Evolutionary conservation across 2,329 filamentous ascomycete genomes (phyloP), one percentile per base, ranked within the genome.

Genomic region (Chaetomiaceae sp.): DNA sequence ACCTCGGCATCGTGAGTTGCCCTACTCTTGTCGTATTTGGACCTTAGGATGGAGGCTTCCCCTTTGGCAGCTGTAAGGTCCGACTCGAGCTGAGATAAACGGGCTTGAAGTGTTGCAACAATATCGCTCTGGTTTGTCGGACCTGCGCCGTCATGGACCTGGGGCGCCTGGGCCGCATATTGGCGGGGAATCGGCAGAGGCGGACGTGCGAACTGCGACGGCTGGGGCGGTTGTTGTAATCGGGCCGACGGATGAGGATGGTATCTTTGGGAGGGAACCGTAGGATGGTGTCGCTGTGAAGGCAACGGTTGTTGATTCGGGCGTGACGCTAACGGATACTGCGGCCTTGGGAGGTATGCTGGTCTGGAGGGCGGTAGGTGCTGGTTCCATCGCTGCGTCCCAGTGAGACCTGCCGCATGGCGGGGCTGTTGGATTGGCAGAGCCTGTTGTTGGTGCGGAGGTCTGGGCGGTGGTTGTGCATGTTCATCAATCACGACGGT

Each of bases 31-130:
- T 85, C 79, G 36, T 82, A 77, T 55, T 88, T 89, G 55, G 80
- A 79, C 30, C 89, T 81, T n/a, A 91, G 76, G 55, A 91, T 90
- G 46, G 86, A 78, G 25, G 84, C 83, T 66, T 91, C 87, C 45
- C 89, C 89, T 16, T 80, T 74, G 61, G 87, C 86, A 2, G 79
- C 77, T 49, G 75, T 75, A 14, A 86, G 75, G 45, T 83, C 80
- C 5, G 77, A 70, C 59, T 80, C 75, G 3, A 85, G 71, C 1
- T 75, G 71, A 7, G 71, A 69, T 30, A 84, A 68, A 33, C 78
- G 75, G 27, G 78, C 76, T 59, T 81, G 77, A 2, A 82, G 68
- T 0, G 73, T 69, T 3, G 73, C 66, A 5, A 77, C 54, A 23
- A 77, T 66, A 54, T 74, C 69, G 29, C 66, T 65, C 5, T 66